These are phyloP conservation scores for Alternaria burnsii DNA, from an alignment of 2,329 filamentous ascomycete species.

Conservation along the genomic window DNA sequence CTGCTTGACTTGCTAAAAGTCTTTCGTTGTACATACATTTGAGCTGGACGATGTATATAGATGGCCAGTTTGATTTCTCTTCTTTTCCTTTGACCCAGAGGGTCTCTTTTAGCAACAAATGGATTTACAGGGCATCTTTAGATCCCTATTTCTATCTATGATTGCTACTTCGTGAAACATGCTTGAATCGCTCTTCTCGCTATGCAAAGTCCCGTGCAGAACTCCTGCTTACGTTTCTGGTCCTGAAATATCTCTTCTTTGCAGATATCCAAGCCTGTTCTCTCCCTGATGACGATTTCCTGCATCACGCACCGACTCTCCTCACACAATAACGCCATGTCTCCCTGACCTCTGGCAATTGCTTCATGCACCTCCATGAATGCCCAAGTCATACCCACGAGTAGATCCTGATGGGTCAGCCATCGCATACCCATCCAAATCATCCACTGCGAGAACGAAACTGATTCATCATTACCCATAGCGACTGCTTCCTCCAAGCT, in stretches of 20 bases:
- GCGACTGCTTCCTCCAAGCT: constrained; percentile 38
- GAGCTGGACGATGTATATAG: constrained; percentile 11
- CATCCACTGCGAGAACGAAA: constrained; percentile 25
- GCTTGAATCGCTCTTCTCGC: constrained; percentile 3
- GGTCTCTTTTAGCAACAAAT: neutral
- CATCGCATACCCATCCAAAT: constrained; percentile 25
- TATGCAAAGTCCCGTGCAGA: neutral
- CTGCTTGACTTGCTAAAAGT: neutral
- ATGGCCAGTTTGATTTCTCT: constrained; percentile 3
- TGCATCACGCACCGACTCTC: neutral
- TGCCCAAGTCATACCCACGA: constrained; percentile 47
- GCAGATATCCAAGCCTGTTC: constrained; percentile 20
- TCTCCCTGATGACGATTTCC: constrained; percentile 21
- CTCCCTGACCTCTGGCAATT: constrained; percentile 3
- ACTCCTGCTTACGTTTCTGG: constrained; percentile 1
- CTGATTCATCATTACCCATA: constrained; percentile 52
- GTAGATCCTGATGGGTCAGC: constrained; percentile 30
- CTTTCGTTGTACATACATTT: constrained; percentile 16
- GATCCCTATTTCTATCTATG: neutral
- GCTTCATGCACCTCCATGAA: constrained; percentile 38
- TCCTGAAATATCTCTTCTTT: constrained; percentile 7
- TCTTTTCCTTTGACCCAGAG: neutral
- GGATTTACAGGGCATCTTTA: neutral
- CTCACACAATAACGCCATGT: neutral
- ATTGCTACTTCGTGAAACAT: constrained; percentile 4